These are phyloP conservation scores for Suillus alpinus DNA, from an alignment of 768 basidiomycete species.

Conservation along the genomic window DNA sequence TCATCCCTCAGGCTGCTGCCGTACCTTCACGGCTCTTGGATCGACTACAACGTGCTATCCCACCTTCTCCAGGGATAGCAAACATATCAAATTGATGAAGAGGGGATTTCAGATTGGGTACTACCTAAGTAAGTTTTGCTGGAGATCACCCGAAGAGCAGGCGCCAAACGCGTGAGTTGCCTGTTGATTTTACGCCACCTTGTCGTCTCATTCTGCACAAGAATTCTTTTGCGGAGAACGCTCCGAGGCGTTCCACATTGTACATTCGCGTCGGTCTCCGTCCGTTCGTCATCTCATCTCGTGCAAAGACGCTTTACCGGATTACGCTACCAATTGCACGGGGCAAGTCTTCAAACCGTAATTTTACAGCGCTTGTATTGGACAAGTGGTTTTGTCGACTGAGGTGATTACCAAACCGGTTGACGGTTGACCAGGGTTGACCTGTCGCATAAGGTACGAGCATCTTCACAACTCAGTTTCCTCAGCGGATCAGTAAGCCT, in stretches of 20 bases:
- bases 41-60: neutral
- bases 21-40: neutral
- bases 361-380: neutral
- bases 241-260: neutral
- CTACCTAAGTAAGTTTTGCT: neutral
- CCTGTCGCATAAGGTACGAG: too few relatives aligned
- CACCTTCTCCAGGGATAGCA: neutral
- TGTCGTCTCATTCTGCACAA: neutral
- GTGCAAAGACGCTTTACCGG: neutral
- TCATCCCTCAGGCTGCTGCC: neutral
- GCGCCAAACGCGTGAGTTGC: neutral
- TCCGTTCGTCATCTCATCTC: neutral
- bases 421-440: neutral
- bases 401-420: neutral
- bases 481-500: too few relatives aligned
- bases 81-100: neutral
- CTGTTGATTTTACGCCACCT: neutral
- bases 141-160: neutral
- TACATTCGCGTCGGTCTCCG: neutral
- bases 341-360: neutral
- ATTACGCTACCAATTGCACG: neutral
- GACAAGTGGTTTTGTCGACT: neutral
- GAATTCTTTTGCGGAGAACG: neutral
- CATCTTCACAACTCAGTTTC: too few relatives aligned
- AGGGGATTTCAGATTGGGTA: neutral